Evolutionary conservation across 2,329 filamentous ascomycete genomes (phyloP).

Genomic region (Cyclaneusma minus): DNA sequence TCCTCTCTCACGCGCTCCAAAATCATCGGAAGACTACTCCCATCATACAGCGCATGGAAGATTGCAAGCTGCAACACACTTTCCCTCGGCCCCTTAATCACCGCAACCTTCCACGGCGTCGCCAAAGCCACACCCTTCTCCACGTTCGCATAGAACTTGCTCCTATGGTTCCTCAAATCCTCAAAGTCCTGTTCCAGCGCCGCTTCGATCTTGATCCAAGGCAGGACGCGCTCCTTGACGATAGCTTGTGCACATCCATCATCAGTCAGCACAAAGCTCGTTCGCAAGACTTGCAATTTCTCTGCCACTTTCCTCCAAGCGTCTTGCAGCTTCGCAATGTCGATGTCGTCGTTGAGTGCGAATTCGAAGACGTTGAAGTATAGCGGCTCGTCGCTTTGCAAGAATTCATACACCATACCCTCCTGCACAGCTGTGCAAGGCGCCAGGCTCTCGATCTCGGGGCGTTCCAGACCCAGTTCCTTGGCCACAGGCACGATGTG

Average conservation of each 20-base stretch:
- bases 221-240: constrained; percentile 24
- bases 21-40: constrained; percentile 57
- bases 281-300: constrained; percentile 50
- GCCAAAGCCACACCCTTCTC: constrained; percentile 13
- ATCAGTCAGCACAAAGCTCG: constrained; percentile 53
- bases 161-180: too few species aligned
- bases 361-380: constrained; percentile 72
- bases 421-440: constrained; percentile 80
- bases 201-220: constrained; percentile 25
- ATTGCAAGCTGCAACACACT: constrained; percentile 45
- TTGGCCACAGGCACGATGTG: constrained; percentile 20
- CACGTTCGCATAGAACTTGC: constrained; percentile 8
- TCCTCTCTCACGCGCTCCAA: constrained; percentile 38
- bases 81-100: constrained; percentile 1
- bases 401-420: constrained; percentile 63
- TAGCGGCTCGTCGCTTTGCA: constrained; percentile 36
- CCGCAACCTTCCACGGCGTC: constrained; percentile 10
- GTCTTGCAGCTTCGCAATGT: constrained; percentile 29
- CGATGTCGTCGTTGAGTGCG: constrained; percentile 27
- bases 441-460: constrained; percentile 54
- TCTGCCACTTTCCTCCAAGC: constrained; percentile 42
- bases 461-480: constrained; percentile 30
- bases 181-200: neutral
- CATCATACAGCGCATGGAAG: constrained; percentile 82
- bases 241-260: constrained; percentile 68